These are phyloP conservation scores for Trichosanthes truncata DNA, from an alignment of 306 rosid genomes.

Conservation along the genomic window DNA sequence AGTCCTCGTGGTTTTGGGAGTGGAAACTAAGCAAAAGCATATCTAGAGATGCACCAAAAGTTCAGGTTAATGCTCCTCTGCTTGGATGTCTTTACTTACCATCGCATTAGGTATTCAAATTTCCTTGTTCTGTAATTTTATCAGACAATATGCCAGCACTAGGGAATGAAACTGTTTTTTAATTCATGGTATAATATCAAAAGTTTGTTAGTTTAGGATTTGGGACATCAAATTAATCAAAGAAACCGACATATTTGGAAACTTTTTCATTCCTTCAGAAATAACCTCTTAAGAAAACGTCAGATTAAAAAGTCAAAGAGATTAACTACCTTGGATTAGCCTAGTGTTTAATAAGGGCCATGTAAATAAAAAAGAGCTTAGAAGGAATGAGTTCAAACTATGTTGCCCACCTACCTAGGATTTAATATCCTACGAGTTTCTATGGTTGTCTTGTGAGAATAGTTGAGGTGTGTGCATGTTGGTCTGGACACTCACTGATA, in stretches of 20 bases:
- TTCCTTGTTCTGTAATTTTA: background rate
- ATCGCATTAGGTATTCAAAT: background rate
- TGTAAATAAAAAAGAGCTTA: too few relatives aligned
- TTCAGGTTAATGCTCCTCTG: background rate
- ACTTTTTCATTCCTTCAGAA: background rate
- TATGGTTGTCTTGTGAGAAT: too few relatives aligned
- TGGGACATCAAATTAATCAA: background rate
- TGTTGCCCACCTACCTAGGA: too few relatives aligned
- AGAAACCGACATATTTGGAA: background rate
- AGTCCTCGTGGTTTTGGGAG: constrained; percentile 82
- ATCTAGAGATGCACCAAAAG: background rate
- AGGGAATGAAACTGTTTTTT: background rate
- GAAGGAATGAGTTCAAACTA: too few relatives aligned
- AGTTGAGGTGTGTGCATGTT: too few relatives aligned
- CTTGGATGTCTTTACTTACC: background rate
- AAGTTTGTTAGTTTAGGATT: background rate
- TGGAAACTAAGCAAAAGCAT: constrained; percentile 28
- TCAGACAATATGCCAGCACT: background rate
- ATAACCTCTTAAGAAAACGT: background rate
- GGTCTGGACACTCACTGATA: too few relatives aligned
- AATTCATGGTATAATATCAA: background rate
- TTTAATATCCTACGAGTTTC: too few relatives aligned
- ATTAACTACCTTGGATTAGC: too few relatives aligned
- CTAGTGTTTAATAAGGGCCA: too few relatives aligned
- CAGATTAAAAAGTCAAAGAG: background rate